Percentiles rank a stretch among this genome's conserved stretches.
These are phyloP conservation scores for Madurella fahalii DNA, from an alignment of 2,329 filamentous ascomycete genomes.

Conservation along the genomic window DNA sequence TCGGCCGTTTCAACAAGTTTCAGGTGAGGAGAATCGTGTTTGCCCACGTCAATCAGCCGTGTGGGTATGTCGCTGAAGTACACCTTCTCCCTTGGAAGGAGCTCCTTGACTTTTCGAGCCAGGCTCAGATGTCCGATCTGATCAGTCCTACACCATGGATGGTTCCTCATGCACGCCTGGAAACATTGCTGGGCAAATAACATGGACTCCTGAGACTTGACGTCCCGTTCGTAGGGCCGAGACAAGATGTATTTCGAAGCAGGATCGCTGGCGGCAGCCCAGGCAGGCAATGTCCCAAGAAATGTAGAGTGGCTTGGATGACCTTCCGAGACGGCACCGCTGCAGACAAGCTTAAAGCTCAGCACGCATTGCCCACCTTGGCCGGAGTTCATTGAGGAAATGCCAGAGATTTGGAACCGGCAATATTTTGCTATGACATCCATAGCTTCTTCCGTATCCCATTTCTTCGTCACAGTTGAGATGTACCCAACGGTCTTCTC, in stretches of 20 bases:
- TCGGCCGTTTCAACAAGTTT: conserved; percentile 5
- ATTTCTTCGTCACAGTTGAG: neutral
- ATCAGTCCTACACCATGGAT: conserved; percentile 8
- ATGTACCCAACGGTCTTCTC: neutral
- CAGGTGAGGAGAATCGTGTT: neutral
- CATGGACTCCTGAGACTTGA: neutral
- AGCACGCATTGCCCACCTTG: too few species aligned
- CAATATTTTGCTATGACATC: too few species aligned
- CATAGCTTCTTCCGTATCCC: neutral
- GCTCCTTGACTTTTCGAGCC: neutral
- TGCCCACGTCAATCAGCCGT: conserved; percentile 8
- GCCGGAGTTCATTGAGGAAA: too few species aligned
- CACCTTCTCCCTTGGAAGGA: conserved; percentile 1
- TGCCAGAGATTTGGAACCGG: too few species aligned
- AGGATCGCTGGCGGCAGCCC: neutral
- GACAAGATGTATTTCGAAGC: neutral
- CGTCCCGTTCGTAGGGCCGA: conserved; percentile 1
- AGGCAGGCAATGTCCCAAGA: neutral
- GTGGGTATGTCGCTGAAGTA: conserved; percentile 3
- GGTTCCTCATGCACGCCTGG: conserved; percentile 1
- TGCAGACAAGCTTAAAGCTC: too few species aligned
- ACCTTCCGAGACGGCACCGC: neutral
- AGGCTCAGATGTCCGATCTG: conserved; percentile 5
- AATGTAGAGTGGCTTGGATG: neutral
- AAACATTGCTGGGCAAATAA: conserved; percentile 4